phyloP scores from a whole-genome alignment of 1,139 yeast species.

The Casaregolazyma lundiana region DNA sequence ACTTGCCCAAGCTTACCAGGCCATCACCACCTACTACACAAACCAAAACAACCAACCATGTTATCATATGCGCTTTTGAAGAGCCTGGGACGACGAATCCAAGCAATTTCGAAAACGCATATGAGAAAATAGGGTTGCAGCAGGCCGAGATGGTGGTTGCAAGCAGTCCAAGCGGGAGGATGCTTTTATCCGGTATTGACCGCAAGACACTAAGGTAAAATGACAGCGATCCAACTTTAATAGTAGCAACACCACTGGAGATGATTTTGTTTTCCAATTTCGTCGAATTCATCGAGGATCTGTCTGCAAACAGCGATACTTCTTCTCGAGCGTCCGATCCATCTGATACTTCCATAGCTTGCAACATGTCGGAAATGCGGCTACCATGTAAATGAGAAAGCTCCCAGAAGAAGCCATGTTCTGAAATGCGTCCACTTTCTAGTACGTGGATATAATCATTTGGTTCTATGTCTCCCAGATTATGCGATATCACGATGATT shows the following conservation, averaged over 20 bases:
- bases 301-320: background rate
- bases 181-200: conserved; percentile 30
- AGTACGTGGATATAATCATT: conserved; percentile 55
- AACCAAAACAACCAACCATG: conserved; percentile 68
- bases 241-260: background rate
- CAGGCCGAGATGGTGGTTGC: conserved; percentile 56
- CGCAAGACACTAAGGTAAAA: background rate
- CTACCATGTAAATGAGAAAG: conserved; percentile 20
- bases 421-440: conserved; percentile 52
- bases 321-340: background rate
- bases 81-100: conserved; percentile 29
- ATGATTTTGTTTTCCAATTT: background rate
- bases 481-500: conserved; percentile 79
- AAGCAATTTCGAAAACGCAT: conserved; percentile 66
- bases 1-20: conserved; percentile 47
- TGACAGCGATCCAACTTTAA: background rate
- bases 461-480: conserved; percentile 49
- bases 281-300: background rate
- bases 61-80: conserved; percentile 34
- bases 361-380: background rate
- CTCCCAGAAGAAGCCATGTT: conserved; percentile 39
- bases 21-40: conserved; percentile 62
- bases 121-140: conserved; percentile 74
- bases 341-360: background rate
- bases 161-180: conserved; percentile 49